These are phyloP conservation scores for Panicum hallii DNA, from an alignment of 202 grass and related monocot genomes.

Conservation along the genomic window DNA sequence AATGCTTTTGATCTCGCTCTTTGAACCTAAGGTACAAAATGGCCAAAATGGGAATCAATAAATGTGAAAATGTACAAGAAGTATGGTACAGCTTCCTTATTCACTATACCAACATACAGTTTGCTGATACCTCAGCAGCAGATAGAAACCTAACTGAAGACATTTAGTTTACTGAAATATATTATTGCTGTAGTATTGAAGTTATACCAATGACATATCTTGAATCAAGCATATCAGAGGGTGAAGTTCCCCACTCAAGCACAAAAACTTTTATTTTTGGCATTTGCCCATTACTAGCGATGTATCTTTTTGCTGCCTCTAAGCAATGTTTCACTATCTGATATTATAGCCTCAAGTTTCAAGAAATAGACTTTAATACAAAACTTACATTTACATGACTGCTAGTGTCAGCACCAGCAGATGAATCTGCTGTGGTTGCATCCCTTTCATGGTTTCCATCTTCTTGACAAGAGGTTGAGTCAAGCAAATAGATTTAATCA, in stretches of 20 bases:
- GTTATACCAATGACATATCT: neutral
- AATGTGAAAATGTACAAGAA: slow-evolving; percentile 1
- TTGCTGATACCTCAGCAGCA: slow-evolving; percentile 1
- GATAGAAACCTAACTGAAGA: neutral
- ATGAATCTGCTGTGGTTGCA: slow-evolving; percentile 40
- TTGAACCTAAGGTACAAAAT: slow-evolving; percentile 55
- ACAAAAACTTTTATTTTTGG: neutral
- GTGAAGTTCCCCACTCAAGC: neutral
- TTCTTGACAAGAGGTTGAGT: slow-evolving; percentile 26
- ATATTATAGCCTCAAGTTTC: neutral
- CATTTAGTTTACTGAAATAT: neutral
- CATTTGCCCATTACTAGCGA: neutral
- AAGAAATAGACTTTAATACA: slow-evolving; percentile 21
- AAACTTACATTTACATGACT: slow-evolving; percentile 86
- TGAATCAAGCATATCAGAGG: neutral
- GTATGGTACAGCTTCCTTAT: neutral
- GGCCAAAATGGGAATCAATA: neutral
- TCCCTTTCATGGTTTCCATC: slow-evolving; percentile 46
- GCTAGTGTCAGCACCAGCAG: slow-evolving; percentile 30
- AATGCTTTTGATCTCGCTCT: slow-evolving; percentile 82
- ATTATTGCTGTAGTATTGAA: slow-evolving; percentile 8
- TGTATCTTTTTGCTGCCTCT: slow-evolving; percentile 25
- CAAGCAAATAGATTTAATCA: slow-evolving; percentile 30
- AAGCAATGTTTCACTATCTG: neutral
- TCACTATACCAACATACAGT: neutral